Conservation (phyloP, 2,329 filamentous ascomycete species). For the Xylaria digitata region DNA sequence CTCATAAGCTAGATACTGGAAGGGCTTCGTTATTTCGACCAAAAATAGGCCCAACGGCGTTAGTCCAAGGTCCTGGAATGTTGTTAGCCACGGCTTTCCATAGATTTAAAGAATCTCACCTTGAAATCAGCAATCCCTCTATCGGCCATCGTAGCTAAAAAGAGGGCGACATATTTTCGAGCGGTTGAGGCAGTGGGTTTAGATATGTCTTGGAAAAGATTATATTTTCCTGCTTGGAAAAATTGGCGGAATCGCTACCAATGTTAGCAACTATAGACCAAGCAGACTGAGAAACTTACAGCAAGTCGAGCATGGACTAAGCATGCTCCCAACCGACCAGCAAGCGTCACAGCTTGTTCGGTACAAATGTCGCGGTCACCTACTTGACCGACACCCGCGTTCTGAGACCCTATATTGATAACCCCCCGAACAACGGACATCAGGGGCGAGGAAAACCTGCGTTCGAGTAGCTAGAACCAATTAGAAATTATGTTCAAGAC, state of each 20-base stretch:
- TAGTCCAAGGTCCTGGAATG: slow-evolving; percentile 54
- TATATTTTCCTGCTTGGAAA: slow-evolving; percentile 61
- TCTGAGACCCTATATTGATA: slow-evolving; percentile 47
- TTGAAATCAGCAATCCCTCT: slow-evolving; percentile 60
- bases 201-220: slow-evolving; percentile 60
- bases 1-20: slow-evolving; percentile 59
- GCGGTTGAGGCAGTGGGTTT: slow-evolving; percentile 55
- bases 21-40: slow-evolving; percentile 63
- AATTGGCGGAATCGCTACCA: slow-evolving; percentile 56
- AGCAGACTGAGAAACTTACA: slow-evolving; percentile 44
- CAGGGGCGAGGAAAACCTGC: slow-evolving; percentile 59
- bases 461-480: slow-evolving; percentile 57
- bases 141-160: slow-evolving; percentile 62
- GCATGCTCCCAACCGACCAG: slow-evolving; percentile 59
- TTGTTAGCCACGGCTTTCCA: slow-evolving; percentile 29
- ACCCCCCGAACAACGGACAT: slow-evolving; percentile 61
- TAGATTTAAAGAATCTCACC: slow-evolving; percentile 41
- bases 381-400: slow-evolving; percentile 40
- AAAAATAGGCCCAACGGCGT: slow-evolving; percentile 65
- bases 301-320: slow-evolving; percentile 60
- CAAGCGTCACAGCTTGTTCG: slow-evolving; percentile 59
- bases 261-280: slow-evolving; percentile 41
- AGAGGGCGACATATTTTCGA: slow-evolving; percentile 62
- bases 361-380: slow-evolving; percentile 51
- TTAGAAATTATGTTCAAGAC: slow-evolving; percentile 25